Base-by-base conservation (phyloP, 441 rosid genomes). In the Populus hybrid region DNA sequence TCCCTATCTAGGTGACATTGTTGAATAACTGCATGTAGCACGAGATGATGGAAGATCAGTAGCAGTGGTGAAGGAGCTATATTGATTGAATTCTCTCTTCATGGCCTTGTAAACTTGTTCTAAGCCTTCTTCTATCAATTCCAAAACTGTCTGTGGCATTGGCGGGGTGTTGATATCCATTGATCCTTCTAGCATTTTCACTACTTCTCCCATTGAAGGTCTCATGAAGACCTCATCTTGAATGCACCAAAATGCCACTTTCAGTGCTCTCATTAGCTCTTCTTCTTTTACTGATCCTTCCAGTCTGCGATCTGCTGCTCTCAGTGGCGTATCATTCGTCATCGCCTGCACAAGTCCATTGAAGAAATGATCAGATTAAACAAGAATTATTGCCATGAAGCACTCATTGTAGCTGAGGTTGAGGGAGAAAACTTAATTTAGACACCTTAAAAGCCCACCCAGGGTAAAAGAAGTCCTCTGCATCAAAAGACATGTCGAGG, bases 151-250 rank as follows among this genome's bases (percentile, higher is more conserved):
- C 2, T 93, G 98, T 2, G 97, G 97, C 92, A 94, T 89, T 26
- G 95, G 95, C 0, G 97, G 97, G 8, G 61, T 20, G 72, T 86
- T 84, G 50, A 91, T 84, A 4, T 85, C 88, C 40, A 87, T 73
- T 38, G 92, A 85, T 56, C 92, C 98, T 83, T 94, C 97, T 36
- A 94, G 61, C 91, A 91, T 87, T 79, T 87, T 90, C 85, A 94
- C 95, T 21, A 89, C 95, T 81, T 93, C 97, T 35, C 98, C 97
- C 98, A 91, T 93, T 1, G 97, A 89, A 0, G 98, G 98, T 64
- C 98, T 86, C 89, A 77, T 78, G 71, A 77, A 79, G 7, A 93
- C 91, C 35, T 91, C 97, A 31, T 93, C 98, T 82, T 94, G 97
- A 70, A 94, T 94, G 84, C 95, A 94, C 98, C 98, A 93, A 45